Evolutionary conservation across 495 filamentous ascomycete species (phyloP), one percentile per base, ranked within the genome.

Genomic region (Xylaria scruposa): DNA sequence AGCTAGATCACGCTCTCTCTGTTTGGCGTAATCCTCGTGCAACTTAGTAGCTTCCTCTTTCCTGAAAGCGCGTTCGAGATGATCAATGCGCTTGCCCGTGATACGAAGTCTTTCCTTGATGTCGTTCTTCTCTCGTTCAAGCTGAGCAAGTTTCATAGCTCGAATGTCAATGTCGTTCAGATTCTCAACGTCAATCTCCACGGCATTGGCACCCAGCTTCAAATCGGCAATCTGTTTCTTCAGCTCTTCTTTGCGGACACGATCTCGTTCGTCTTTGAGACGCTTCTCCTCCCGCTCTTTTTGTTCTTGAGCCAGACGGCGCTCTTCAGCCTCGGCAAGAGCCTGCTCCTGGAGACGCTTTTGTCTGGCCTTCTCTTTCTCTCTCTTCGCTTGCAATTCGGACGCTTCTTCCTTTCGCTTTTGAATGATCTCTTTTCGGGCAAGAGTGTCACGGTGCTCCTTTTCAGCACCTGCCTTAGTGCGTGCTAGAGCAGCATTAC

Each of bases 61-160:
- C 75, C 97, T 89, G 87, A 96, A 95, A 31, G 96, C 97, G 83
- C 96, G 93, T 86, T 99, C 96, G 75, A 99, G 86, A 83, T 99
- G 96, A 81, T 99, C 96, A 78, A 98, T 94, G 72, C 96, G 91
- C 88, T 97, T 98, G 79, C 92, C 92, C 61, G 95, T 97, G 73
- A 95, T 88, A 72, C 94, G 91, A 56, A 98, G 87, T 77, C 92
- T 94, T 81, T 98, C 95, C 56, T 91, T 90, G 74, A 97, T 90
- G 76, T 89, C 94, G 77, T 95, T 97, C 90, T 98, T 99, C 85
- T 99, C 97, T 71, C 95, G 94, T 83, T 98, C 96, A 19, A 99
- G 89, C 79, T 97, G 94, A 53, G 93, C 92, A 53, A 99, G 89
- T 85, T 97, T 97, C 83, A 99, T 92, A 68, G 92, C 91, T 80